Base-by-base conservation (phyloP, 208 protist genomes). In the Wallacemonas sp. region DNA sequence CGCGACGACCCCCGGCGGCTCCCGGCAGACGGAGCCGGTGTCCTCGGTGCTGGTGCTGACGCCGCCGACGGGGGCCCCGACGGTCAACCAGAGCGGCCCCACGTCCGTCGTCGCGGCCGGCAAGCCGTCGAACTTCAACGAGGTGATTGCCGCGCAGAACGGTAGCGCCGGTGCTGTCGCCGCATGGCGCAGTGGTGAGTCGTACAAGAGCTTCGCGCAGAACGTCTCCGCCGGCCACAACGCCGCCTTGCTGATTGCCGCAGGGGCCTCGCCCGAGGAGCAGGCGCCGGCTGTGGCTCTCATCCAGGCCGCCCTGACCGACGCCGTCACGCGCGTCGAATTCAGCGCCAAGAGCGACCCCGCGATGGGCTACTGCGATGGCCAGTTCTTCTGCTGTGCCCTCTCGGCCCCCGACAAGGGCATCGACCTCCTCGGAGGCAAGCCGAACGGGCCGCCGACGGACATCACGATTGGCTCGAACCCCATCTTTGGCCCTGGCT, bases 201-300 rank as follows among this genome's bases (percentile, higher is more conserved):
- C 29, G 42, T 77, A 52, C 49, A 66, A 49, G 55, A 33, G 18
- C 16, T 67, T 81, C 20, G 63, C 70, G 42, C 42, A 57, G 45
- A 74, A 82, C 63, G 71, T 83, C n/a, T 57, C 54, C n/a, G 57
- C 57, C 23, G 77, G 83, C 42, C 83, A 89, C 71, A 86, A 89
- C 68, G 32, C 63, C 3, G 69, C 79, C 18, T 32, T 89, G 50
- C 32, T 81, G 31, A 41, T 83, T 45, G 70, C 70, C 26, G 62
- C 61, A 1, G 79, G 75, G n/a, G 57, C n/a, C 3, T 57, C 68
- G n/a, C 42, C 68, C n/a, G 54, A 1, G 26, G 46, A 61, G 5
- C 44, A 57, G 38, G 44, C 22, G 38, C n/a, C 29, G 20, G 61
- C 74, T 22, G 32, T 68, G 57, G 52, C 54, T 45, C 36, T 76